Evolutionary conservation across 192 early-diverging fungal species (phyloP), one percentile per base, ranked within the genome.

Genomic region (Backusella australiensis): DNA sequence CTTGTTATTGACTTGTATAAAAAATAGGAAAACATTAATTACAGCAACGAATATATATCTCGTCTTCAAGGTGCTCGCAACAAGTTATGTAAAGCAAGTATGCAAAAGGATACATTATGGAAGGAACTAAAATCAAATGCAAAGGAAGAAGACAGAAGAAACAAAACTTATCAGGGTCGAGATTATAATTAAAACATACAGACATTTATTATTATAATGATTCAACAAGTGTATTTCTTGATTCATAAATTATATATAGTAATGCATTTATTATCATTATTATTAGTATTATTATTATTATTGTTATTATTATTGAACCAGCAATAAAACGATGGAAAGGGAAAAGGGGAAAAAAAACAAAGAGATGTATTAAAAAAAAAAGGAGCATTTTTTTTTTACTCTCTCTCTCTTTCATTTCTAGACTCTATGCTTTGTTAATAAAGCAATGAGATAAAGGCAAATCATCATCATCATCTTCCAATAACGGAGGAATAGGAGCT

Each of bases 41-140:
- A 81, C 63, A 89, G 86, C 71, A 88, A 88, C 53, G 87, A 89
- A 72, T 90, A 86, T 70, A 81, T 91, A 26, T 84, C 85, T 14
- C 76, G 85, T n/a, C 69, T 90, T 36, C 84, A 83, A 72, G 82
- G 85, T 44, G 86, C 85, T 67, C 85, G 88, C 39, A 85, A 86
- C 59, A 78, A 80, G 29, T 78, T 89, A 38, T 83, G 83, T 71
- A 82, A 83, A 75, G 87, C 85, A 7, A 75, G 77, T 68, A 80
- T 83, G 59, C 84, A 89, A 74, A 88, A 87, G 73, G 81, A 83
- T 67, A 71, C 75, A n/a, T 77, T 85, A 9, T 88, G 82, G 80
- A 83, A 83, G 66, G 77, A 82, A 56, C 80, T 88, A 15, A 85
- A 85, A 71, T 76, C 77, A 38, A 81, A 82, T 53, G 76, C 75